A percentile compares a stretch with the other conserved stretches of the same genome.
Conservation (phyloP, 2,329 filamentous ascomycete genomes). For the Colletotrichum ledebouriae region DNA sequence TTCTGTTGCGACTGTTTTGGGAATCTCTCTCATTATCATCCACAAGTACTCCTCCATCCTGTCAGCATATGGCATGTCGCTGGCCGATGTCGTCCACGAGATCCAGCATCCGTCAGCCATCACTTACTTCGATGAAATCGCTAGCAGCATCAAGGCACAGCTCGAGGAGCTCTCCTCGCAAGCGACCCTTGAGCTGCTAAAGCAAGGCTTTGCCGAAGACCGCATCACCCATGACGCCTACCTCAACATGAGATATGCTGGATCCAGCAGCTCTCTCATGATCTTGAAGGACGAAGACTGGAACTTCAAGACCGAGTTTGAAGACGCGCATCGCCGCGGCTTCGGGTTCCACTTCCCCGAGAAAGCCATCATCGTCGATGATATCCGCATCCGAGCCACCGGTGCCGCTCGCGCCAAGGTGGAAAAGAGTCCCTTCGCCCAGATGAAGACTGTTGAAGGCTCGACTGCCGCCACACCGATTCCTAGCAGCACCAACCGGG, state of each 20-base stretch:
- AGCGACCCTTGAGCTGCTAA: slow-evolving; percentile 43
- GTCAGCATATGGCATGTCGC: slow-evolving; percentile 61
- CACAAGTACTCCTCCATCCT: slow-evolving; percentile 61
- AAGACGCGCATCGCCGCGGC: slow-evolving; percentile 79
- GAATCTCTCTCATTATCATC: slow-evolving; percentile 58
- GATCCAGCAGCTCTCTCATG: slow-evolving; percentile 58
- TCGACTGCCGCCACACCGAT: slow-evolving; percentile 69
- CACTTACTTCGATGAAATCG: too few relatives aligned
- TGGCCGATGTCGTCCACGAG: slow-evolving; percentile 61
- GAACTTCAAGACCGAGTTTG: slow-evolving; percentile 74
- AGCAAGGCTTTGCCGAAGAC: slow-evolving; percentile 50
- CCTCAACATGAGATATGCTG: slow-evolving; percentile 59
- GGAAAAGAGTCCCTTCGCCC: slow-evolving; percentile 41
- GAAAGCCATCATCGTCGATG: slow-evolving; percentile 53
- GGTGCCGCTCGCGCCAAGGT: slow-evolving; percentile 37
- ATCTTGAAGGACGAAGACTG: slow-evolving; percentile 48
- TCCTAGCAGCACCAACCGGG: slow-evolving; percentile 70
- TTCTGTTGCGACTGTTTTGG: slow-evolving; percentile 57
- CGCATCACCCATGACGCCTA: slow-evolving; percentile 58
- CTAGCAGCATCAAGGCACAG: too few relatives aligned
- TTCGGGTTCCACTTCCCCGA: slow-evolving; percentile 70
- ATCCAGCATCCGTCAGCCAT: too few relatives aligned
- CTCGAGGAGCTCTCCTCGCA: too few relatives aligned
- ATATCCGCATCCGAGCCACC: slow-evolving; percentile 43
- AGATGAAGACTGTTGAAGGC: slow-evolving; percentile 34